Evolutionary conservation across 1,284 basidiomycete species (phyloP), one percentile per base, ranked within the genome.

Genomic region (Amylostereum areolatum): DNA sequence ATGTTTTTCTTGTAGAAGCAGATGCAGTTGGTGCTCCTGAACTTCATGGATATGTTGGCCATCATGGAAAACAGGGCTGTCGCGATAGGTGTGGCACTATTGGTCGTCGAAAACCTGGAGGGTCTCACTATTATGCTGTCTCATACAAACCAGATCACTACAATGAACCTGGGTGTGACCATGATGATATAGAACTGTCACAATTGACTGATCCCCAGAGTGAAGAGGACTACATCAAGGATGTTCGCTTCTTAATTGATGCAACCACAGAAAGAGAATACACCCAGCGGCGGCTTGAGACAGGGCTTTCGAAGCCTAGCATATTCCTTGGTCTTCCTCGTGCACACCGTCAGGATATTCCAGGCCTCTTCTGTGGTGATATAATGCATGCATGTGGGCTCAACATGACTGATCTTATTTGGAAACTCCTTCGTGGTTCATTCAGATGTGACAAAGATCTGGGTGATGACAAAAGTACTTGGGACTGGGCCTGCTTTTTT

Each of bases 341-440:
- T 6, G 7, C 36, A 4, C 43, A 43, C 9, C 39, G 48, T 6
- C 49, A 57, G 25, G 33, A 28, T 4, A 42, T 57, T n/a, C 59
- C 59, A 8, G 33, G 37, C 0, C 48, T 51, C 18, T 62, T 60
- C 37, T 34, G 43, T n/a, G 40, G 39, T 4, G 59, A 64, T 43
- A 32, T 57, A 31, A 62, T 64, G 60, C 62, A 64, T 49, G 49
- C 55, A 3, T 35, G 29, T 18, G 45, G 41, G 1, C 45, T 64
- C 24, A 64, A 64, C 42, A 33, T 62, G 6, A 31, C 55, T 6
- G 57, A 60, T 29, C 46, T 60, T 9, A 33, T 57, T 9, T 1
- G 62, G 7, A 18, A 33, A 12, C 52, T 64, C 3, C 59, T 52
- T 53, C 49, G 55, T 1, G 61, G 57, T 1, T 52, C 42, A 3